Conservation (phyloP, 2,329 filamentous ascomycete species). For the Zymoseptoria passerinii region DNA sequence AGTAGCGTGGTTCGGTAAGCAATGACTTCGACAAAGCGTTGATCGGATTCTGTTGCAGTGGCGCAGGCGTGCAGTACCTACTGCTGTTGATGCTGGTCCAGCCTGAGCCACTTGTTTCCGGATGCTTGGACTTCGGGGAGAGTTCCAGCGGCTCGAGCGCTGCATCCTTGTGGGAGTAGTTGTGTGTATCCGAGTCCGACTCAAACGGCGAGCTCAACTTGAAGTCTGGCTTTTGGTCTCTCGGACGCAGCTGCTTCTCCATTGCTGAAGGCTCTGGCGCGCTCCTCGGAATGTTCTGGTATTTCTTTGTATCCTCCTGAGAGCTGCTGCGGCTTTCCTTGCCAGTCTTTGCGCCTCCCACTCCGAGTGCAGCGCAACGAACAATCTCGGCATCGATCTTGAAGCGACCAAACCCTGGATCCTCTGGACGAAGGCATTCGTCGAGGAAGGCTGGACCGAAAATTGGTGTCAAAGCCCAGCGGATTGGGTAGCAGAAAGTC, state of each 20-base stretch:
- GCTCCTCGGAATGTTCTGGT: slow-evolving; percentile 15
- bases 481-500: slow-evolving; percentile 81
- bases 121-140: slow-evolving; percentile 24
- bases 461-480: slow-evolving; percentile 77
- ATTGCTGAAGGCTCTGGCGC: slow-evolving; percentile 4
- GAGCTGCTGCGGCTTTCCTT: slow-evolving; percentile 10
- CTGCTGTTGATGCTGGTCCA: slow-evolving; percentile 25
- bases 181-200: slow-evolving; percentile 8
- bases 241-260: slow-evolving; percentile 6
- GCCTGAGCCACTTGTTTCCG: neutral
- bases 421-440: slow-evolving; percentile 57
- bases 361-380: slow-evolving; percentile 30
- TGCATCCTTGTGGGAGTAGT: slow-evolving; percentile 8
- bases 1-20: slow-evolving; percentile 15
- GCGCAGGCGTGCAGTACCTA: slow-evolving; percentile 1
- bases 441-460: slow-evolving; percentile 77
- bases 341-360: slow-evolving; percentile 29
- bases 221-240: slow-evolving; percentile 15
- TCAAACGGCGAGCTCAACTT: slow-evolving; percentile 22
- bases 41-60: slow-evolving; percentile 5
- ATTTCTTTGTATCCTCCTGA: slow-evolving; percentile 1
- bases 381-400: slow-evolving; percentile 35
- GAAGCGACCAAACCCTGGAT: slow-evolving; percentile 47
- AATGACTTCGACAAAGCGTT: slow-evolving; percentile 10
- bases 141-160: slow-evolving; percentile 17